Percentiles rank a stretch among this genome's conserved stretches.
phyloP scores from a whole-genome alignment of 352 stramenopile genomes.

The Ochromonadaceae sp. region DNA sequence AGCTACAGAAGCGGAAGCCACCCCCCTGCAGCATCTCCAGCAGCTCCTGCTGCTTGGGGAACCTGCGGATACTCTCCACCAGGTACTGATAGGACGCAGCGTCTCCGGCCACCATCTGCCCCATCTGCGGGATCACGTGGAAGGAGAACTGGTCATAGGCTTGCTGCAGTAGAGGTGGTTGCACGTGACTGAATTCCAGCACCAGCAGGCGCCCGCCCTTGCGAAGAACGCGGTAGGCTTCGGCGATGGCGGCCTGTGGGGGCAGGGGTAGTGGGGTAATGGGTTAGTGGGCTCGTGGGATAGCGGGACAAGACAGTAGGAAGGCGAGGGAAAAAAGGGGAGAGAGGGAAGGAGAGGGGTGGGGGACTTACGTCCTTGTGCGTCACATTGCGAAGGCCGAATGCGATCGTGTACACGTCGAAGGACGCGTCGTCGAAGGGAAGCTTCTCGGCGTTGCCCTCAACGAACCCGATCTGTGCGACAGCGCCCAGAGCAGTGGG shows the following conservation, averaged over 20 bases:
- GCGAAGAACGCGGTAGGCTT: constrained; percentile 87
- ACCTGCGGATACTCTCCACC: constrained; percentile 97
- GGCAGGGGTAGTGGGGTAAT: too few relatives aligned
- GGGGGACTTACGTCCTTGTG: constrained; percentile 57
- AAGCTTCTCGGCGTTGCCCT: constrained; percentile 89
- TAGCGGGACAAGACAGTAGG: too few relatives aligned
- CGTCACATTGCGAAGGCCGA: constrained; percentile 96
- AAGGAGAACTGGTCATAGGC: constrained; percentile 96
- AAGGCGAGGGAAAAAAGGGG: too few relatives aligned
- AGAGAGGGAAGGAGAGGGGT: too few relatives aligned
- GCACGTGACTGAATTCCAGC: constrained; percentile 93
- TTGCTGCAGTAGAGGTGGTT: constrained; percentile 67
- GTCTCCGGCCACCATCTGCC: constrained; percentile 85
- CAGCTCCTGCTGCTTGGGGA: constrained; percentile 86
- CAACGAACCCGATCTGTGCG: constrained; percentile 60
- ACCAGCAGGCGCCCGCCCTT: constrained; percentile 64
- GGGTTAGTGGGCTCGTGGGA: too few relatives aligned
- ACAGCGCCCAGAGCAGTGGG: not conserved
- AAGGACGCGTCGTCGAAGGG: constrained; percentile 84
- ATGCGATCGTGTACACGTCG: constrained; percentile 97
- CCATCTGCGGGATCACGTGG: constrained; percentile 86
- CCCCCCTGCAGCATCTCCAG: constrained; percentile 75
- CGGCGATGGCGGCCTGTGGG: constrained; percentile 47
- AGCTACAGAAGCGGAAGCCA: constrained; percentile 78
- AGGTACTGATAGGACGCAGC: constrained; percentile 95